Percentiles rank a stretch among this genome's conserved stretches.
Evolutionary conservation across 78 protist species (phyloP).

Genomic region (Thecamonas trahens): DNA sequence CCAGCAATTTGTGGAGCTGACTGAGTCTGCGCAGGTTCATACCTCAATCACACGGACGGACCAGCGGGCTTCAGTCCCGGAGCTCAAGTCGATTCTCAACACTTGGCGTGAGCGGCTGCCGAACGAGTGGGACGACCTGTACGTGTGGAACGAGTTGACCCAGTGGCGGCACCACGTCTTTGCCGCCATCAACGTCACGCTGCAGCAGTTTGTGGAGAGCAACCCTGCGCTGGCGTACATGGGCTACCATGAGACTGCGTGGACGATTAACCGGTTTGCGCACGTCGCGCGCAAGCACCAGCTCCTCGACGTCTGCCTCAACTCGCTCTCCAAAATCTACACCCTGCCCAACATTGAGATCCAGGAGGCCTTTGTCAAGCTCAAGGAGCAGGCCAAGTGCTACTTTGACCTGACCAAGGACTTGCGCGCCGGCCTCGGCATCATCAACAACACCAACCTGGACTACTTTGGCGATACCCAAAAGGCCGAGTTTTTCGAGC

Average conservation of each 20-base stretch:
- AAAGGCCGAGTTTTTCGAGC: slow-evolving; percentile 37
- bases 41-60: neutral
- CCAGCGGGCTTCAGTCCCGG: slow-evolving; percentile 5
- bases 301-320: slow-evolving; percentile 65
- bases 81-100: slow-evolving; percentile 41
- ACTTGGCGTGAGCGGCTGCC: slow-evolving; percentile 73
- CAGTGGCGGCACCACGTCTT: slow-evolving; percentile 24
- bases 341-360: slow-evolving; percentile 63
- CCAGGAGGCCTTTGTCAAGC: slow-evolving; percentile 63
- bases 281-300: slow-evolving; percentile 56
- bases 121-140: slow-evolving; percentile 48
- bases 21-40: slow-evolving; percentile 18
- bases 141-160: slow-evolving; percentile 57
- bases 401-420: slow-evolving; percentile 44
- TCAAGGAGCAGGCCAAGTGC: slow-evolving; percentile 65
- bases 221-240: neutral
- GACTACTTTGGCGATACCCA: slow-evolving; percentile 34
- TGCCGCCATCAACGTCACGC: neutral
- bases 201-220: neutral
- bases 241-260: slow-evolving; percentile 40
- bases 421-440: slow-evolving; percentile 44
- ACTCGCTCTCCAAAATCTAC: slow-evolving; percentile 45
- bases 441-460: slow-evolving; percentile 37
- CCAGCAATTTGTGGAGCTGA: slow-evolving; percentile 52
- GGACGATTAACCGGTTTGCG: slow-evolving; percentile 64